Evolutionary conservation across 306 rosid genomes (phyloP), one percentile per base, ranked within the genome.

Genomic region (Arachis stenosperma): DNA sequence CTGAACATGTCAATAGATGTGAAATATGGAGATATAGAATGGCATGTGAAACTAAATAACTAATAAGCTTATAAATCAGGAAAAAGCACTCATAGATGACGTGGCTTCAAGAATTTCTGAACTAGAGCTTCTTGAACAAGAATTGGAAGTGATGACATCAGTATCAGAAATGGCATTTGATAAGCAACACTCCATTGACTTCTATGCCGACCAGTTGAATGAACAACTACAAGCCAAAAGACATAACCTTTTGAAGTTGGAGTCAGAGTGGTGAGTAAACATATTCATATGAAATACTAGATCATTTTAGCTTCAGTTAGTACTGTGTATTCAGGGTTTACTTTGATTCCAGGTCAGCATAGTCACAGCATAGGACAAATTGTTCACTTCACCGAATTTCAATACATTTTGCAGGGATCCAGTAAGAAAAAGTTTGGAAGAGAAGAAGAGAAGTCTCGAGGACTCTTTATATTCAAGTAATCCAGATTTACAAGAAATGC

Each of bases 401-500:
- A 66, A 53, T 52, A 71, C 70, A 54, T 78, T 59, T 75, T 44
- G 6, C 88, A 94, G 99, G 99, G 90, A 85, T 64, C 79, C 74
- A 68, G 79, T 73, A 64, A 86, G 79, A 81, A 83, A 79, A 82
- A 80, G 80, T 54, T 73, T 88, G 86, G 96, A 87, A 86, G 89
- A 83, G 86, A 90, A 78, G 77, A 91, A 77, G 83, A 75, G 42
- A 75, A 76, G 56, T 85, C 92, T 91, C 67, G 83, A 83, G 84
- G 88, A 84, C 53, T 78, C 84, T 69, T 75, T 94, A 4, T 91
- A 65, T 83, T 85, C 84, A 68, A 76, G 78, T 54, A 75, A 42
- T 74, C 91, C 87, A 37, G 85, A 77, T 74, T 81, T 90, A 65
- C 71, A 56, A 60, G 90, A 71, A 86, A 84, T 85, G 75, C 85